These are phyloP conservation scores for Euryodendron excelsum DNA, from an alignment of 148 eudicot genomes.

Conservation along the genomic window DNA sequence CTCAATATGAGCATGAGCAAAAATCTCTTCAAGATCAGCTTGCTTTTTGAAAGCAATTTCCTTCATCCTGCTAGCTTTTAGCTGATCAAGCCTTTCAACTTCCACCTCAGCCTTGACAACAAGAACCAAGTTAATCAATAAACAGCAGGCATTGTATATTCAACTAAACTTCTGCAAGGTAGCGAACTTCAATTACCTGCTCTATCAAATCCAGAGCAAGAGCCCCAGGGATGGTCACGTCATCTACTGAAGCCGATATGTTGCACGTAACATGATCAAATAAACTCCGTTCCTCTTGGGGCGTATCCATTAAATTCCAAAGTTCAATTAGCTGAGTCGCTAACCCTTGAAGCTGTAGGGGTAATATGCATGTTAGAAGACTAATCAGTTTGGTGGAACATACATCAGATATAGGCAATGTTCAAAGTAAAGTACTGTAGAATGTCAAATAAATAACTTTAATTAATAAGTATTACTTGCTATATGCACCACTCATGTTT, in stretches of 20 bases:
- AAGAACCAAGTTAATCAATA: not conserved
- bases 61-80: conserved; percentile 95
- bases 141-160: conserved; percentile 9
- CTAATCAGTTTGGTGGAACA: not conserved
- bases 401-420: not conserved
- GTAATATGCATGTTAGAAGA: not conserved
- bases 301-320: conserved; percentile 95
- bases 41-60: conserved; percentile 98
- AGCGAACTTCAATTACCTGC: conserved; percentile 48
- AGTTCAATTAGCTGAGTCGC: conserved; percentile 84
- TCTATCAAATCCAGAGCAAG: conserved; percentile 91
- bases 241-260: conserved; percentile 82
- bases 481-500: not conserved
- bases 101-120: conserved; percentile 83
- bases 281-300: conserved; percentile 67
- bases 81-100: conserved; percentile 92
- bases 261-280: conserved; percentile 96
- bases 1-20: conserved; percentile 87
- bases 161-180: conserved; percentile 8
- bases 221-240: conserved; percentile 81
- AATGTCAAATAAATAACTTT: too few relatives aligned
- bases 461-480: not conserved
- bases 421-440: not conserved
- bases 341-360: conserved; percentile 83
- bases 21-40: conserved; percentile 90